Evolutionary conservation across 345 rosid species (phyloP).

Genomic region (Eucalyptus pauciflora): DNA sequence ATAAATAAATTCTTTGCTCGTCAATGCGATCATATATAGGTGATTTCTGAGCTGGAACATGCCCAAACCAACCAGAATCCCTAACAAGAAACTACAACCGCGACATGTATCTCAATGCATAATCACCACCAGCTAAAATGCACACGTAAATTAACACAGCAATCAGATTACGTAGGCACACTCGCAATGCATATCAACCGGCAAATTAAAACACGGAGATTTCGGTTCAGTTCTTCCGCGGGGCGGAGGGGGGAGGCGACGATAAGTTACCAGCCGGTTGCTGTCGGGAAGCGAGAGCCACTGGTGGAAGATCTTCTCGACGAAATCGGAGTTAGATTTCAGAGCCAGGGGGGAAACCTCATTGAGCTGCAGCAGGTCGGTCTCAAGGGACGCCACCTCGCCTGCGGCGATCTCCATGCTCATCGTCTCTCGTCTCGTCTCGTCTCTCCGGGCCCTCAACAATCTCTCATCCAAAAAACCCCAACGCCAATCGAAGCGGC

Average conservation of each 20-base stretch:
- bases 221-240: not conserved
- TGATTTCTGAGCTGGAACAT: not conserved
- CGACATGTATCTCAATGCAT: not conserved
- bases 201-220: not conserved
- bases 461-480: not conserved
- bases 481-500: not conserved
- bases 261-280: conserved; percentile 38
- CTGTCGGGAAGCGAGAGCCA: conserved; percentile 88
- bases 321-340: conserved; percentile 35
- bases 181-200: not conserved
- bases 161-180: not conserved
- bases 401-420: conserved; percentile 1
- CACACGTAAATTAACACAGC: not conserved
- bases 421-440: not conserved
- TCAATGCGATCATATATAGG: not conserved
- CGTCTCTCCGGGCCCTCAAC: not conserved
- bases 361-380: conserved; percentile 65
- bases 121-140: not conserved
- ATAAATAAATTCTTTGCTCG: not conserved
- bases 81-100: not conserved
- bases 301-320: conserved; percentile 56
- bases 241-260: not conserved
- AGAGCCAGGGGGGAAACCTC: conserved; percentile 49
- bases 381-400: conserved; percentile 32
- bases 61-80: not conserved